Percentiles rank a stretch among this genome's conserved stretches.
Conservation (phyloP, 1,284 basidiomycete genomes). For the Tilletia walkeri region DNA sequence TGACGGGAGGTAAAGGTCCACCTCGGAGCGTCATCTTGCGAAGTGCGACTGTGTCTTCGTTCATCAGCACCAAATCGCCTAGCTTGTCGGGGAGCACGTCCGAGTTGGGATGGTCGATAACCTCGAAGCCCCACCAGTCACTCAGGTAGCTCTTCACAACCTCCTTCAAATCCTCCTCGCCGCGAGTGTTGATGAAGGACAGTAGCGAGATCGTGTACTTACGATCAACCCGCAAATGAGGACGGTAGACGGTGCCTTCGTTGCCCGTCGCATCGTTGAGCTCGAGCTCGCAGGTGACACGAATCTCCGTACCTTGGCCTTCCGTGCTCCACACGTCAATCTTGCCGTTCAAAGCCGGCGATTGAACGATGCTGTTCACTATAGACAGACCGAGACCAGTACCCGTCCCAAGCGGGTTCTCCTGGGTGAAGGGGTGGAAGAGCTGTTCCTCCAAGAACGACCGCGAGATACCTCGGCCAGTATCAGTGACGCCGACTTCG, state of each 20-base stretch:
- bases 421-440: slow-evolving; percentile 93
- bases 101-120: slow-evolving; percentile 24
- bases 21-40: slow-evolving; percentile 53
- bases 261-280: slow-evolving; percentile 47
- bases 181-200: slow-evolving; percentile 68
- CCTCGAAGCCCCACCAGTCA: slow-evolving; percentile 75
- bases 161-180: slow-evolving; percentile 67
- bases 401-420: slow-evolving; percentile 81
- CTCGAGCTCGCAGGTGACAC: slow-evolving; percentile 78
- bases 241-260: slow-evolving; percentile 53
- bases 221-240: slow-evolving; percentile 58
- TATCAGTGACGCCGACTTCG: slow-evolving; percentile 82
- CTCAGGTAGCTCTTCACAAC: slow-evolving; percentile 69
- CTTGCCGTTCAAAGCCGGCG: slow-evolving; percentile 80
- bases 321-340: slow-evolving; percentile 81
- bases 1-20: slow-evolving; percentile 64
- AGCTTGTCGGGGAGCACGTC: slow-evolving; percentile 18
- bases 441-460: slow-evolving; percentile 71
- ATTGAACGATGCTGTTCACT: slow-evolving; percentile 85
- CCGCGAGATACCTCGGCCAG: slow-evolving; percentile 68
- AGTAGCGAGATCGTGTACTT: slow-evolving; percentile 68
- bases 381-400: slow-evolving; percentile 96
- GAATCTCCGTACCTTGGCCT: slow-evolving; percentile 87
- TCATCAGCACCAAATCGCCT: slow-evolving; percentile 77
- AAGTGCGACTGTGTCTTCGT: slow-evolving; percentile 68